A percentile compares a stretch with the other conserved stretches of the same genome.
These are phyloP conservation scores for Trichocladium antarcticum DNA, from an alignment of 495 filamentous ascomycete species.

Conservation along the genomic window DNA sequence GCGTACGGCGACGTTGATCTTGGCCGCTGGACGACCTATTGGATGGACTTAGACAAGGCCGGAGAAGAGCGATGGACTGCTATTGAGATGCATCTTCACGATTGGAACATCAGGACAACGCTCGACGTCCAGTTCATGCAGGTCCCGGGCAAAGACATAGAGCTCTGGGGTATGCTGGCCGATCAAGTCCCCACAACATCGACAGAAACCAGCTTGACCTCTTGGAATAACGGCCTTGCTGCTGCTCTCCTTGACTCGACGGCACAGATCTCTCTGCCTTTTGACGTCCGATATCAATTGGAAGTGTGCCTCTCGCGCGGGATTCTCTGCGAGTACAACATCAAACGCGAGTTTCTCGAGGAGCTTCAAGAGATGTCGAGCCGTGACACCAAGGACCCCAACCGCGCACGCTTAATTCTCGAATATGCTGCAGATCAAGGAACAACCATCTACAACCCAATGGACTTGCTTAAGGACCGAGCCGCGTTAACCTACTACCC, in stretches of 20 bases:
- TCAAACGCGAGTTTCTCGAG: conserved; percentile 53
- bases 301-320: conserved; percentile 82
- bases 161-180: conserved; percentile 52
- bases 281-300: conserved; percentile 74
- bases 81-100: conserved; percentile 47
- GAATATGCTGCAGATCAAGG: conserved; percentile 38
- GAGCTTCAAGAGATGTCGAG: conserved; percentile 42
- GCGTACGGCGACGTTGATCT: conserved; percentile 57
- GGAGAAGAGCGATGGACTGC: conserved; percentile 24
- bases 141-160: conserved; percentile 11
- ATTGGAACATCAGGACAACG: conserved; percentile 58
- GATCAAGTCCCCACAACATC: conserved; percentile 1
- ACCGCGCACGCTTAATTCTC: conserved; percentile 30
- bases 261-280: conserved; percentile 45
- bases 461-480: conserved; percentile 55
- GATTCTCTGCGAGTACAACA: conserved; percentile 66
- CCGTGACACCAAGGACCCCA: conserved; percentile 3
- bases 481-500: conserved; percentile 35
- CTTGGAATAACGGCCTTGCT: conserved; percentile 24
- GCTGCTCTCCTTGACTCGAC: conserved; percentile 24
- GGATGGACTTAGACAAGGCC: conserved; percentile 38
- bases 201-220: background rate
- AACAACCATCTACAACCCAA: conserved; percentile 53
- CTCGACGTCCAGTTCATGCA: conserved; percentile 22
- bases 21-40: conserved; percentile 65